phyloP scores from a whole-genome alignment of 805 yeast species.

The Ogataea saltuana region DNA sequence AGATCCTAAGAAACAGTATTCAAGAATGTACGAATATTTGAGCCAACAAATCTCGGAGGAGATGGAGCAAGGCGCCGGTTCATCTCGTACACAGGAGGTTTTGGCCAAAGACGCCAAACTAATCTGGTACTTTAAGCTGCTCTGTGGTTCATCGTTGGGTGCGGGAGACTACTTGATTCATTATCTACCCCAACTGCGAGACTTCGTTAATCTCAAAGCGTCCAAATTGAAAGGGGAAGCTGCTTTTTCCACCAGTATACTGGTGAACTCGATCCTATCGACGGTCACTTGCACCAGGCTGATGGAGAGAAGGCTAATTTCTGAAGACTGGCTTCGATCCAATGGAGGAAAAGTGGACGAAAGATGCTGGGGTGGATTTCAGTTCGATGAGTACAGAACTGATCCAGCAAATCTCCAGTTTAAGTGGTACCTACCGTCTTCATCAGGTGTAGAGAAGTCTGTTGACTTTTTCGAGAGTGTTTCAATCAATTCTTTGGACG shows the following conservation, averaged over 20 bases:
- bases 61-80: conserved; percentile 82
- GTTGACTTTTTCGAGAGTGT: conserved; percentile 55
- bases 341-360: conserved; percentile 42
- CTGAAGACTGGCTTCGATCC: conserved; percentile 42
- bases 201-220: conserved; percentile 51
- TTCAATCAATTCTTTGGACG: conserved; percentile 43
- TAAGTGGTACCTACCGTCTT: conserved; percentile 74
- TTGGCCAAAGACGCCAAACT: conserved; percentile 78
- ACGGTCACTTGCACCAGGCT: conserved; percentile 63
- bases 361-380: conserved; percentile 75
- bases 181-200: conserved; percentile 45
- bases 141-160: conserved; percentile 70
- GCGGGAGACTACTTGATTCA: conserved; percentile 54
- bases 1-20: conserved; percentile 51
- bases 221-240: conserved; percentile 54
- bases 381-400: conserved; percentile 55
- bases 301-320: conserved; percentile 53
- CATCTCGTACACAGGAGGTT: conserved; percentile 61
- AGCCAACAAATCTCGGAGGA: conserved; percentile 60
- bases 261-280: conserved; percentile 62
- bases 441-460: conserved; percentile 58
- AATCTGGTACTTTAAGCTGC: conserved; percentile 65
- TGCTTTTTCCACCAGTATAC: conserved; percentile 56
- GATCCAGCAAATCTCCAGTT: conserved; percentile 50
- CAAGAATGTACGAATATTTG: conserved; percentile 45